Base-by-base conservation (phyloP, 2,329 filamentous ascomycete species). In the Arthroderma sp. region DNA sequence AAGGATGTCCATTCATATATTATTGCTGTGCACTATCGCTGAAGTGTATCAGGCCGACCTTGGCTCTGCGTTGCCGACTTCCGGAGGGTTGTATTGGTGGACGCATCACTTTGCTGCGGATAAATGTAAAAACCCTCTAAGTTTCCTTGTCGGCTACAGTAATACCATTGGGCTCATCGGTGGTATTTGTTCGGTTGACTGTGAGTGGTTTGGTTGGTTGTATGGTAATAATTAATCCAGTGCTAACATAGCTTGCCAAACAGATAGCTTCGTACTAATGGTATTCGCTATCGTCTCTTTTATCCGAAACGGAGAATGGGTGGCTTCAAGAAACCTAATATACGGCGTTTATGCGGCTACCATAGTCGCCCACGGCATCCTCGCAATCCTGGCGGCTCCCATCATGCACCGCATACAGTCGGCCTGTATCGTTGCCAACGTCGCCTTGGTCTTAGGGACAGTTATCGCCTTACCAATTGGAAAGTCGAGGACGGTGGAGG, bases 171-270 rank as follows among this genome's bases (percentile, higher is more conserved):
- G 81, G 5, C 66, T 82, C 7, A 73, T 84, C n/a, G 81, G 80
- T 33, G 81, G 81, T 4, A 71, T 83, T 13, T 84, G 81, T 67
- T 81, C 79, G 23, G 80, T 83, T 60, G 81, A 84, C 65, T 84
- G 71, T 74, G 60, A 61, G 68, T 59, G 6, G 13, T 51, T 19
- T 21, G 23, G 21, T 33, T 23, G 15, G 8, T 2, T 8, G 23
- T 13, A 19, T 4, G 21, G 41, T n/a, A 2, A 47, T 23, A 9
- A 6, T 9, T 6, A 47, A 13, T 4, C 4, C 1, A 2, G 15
- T 47, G 21, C 41, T 47, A 23, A 47, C 13, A 7, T 13, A 7
- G 2, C 19, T 25, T 47, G 13, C 8, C 7, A 47, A 17, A 23
- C 41, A 66, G 64, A 75, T 63, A 75, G 79, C 1, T 79, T 80